Evolutionary conservation across 2,329 filamentous ascomycete species (phyloP), one percentile per base, ranked within the genome.

Genomic region (Curvularia spicifera): DNA sequence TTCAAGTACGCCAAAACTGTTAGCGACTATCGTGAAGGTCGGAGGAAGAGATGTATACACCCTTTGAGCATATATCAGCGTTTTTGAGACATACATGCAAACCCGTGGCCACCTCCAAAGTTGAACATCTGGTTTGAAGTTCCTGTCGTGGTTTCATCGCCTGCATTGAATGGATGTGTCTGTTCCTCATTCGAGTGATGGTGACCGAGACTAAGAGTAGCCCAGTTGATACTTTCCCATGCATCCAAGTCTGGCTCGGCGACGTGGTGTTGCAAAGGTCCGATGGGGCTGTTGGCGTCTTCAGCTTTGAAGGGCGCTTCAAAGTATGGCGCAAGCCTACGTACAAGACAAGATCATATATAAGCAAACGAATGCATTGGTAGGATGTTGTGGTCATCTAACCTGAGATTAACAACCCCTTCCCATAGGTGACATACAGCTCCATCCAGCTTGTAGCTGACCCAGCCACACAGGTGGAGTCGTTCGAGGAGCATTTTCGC

Each of bases 381-480:
- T 47, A 60, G 53, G 61, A 70, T 66, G 52, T 64, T 67, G 39
- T 63, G 67, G 67, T 68, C 59, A 53, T 74, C 73, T 75, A 69
- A 76, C 73, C 74, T 76, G 69, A 71, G 57, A 64, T 70, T 56
- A 57, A 70, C 53, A 44, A 76, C 74, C 29, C 60, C 64, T 31
- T 66, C 64, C 73, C 73, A 77, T 22, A 77, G 56, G 40, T 64
- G 49, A 42, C 60, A 54, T 31, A 72, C 73, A 53, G 71, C 72
- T 50, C 68, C 58, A 45, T 74, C 70, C 18, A 77, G 69, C 60
- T 76, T 75, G 64, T 71, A 76, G 58, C 68, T 71, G 53, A 77
- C 74, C 75, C 75, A 77, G 49, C 74, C 73, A 52, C 72, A 77
- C 24, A 70, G 47, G 39, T 71, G 70, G n/a, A 77, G 59, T 39